phyloP scores from a whole-genome alignment of 2,329 filamentous ascomycete genomes.

The Trichoderma sp. region DNA sequence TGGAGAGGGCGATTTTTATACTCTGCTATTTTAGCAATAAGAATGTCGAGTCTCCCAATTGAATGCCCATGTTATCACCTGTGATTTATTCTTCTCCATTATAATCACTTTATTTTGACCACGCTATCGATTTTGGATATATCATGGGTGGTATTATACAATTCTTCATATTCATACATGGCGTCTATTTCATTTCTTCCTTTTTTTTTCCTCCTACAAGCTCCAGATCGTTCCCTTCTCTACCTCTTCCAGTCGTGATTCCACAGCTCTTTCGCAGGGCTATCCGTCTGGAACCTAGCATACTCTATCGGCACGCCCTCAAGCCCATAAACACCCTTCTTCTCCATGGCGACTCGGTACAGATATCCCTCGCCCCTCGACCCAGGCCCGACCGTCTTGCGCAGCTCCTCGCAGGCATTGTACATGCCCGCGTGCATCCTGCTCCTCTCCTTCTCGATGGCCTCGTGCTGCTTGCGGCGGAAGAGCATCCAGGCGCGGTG shows the following conservation, averaged over 20 bases:
- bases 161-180: constrained; percentile 17
- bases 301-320: constrained; percentile 88
- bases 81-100: background rate
- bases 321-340: constrained; percentile 75
- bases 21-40: constrained; percentile 21
- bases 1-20: background rate
- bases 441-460: constrained; percentile 68
- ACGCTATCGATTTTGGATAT: background rate
- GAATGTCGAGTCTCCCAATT: constrained; percentile 25
- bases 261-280: constrained; percentile 76
- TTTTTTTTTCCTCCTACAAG: background rate
- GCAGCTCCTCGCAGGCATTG: constrained; percentile 80
- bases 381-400: constrained; percentile 56
- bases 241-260: constrained; percentile 85
- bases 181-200: constrained; percentile 1
- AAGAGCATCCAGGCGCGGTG: constrained; percentile 91
- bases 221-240: constrained; percentile 29
- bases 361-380: constrained; percentile 64
- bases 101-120: background rate
- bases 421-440: constrained; percentile 80
- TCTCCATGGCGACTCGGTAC: constrained; percentile 86
- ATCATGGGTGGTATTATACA: constrained; percentile 14
- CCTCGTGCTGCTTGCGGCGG: constrained; percentile 64
- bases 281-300: constrained; percentile 79
- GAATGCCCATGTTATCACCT: background rate